Base-by-base conservation (phyloP, 176 grass and related monocot genomes). In the Oryza longistaminata region DNA sequence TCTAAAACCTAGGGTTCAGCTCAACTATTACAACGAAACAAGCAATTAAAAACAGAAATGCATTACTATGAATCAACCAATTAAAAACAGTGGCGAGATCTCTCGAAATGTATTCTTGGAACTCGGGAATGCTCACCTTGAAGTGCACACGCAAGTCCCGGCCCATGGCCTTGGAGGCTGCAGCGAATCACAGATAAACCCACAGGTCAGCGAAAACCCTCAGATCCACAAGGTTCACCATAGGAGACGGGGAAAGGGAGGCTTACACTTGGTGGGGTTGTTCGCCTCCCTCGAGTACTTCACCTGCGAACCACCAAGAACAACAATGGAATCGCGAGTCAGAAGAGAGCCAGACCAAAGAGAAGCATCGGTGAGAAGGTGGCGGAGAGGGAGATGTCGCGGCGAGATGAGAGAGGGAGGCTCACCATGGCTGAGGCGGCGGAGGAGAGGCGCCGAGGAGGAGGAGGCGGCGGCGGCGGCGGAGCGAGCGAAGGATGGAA, bases 141-240 rank as follows among this genome's bases (percentile, higher is more conserved):
- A 97, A 97, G 81, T 97, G 95, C 72, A 97, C 95, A 46, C 95
- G 89, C 74, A 97, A 82, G 83, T 97, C 95, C 48, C 73, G 92
- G 53, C 95, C 92, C 92, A 94, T 92, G 62, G 95, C 88, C 90
- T 97, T 94, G 15, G 95, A 37, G 25, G 95, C 94, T 97, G 83
- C 83, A 88, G 76, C 52, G 33, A n/a, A 90, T 27, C 22, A 77
- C 55, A 78, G 21, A 81, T 2, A 68, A 73, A 69, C 14, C 66
- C n/a, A 86, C 3, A n/a, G 12, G 74, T 91, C 52, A 91, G 70
- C 35, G 0, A 37, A 37, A 83, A 87, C 85, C 40, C 21, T 19
- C 26, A 35, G 76, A 85, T 83, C 42, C 21, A 46, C 22, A 6
- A 9, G 83, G 43, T 50, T 39, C 75, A 82, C 24, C 33, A 26